Evolutionary conservation across 108 stramenopile species (phyloP), one percentile per base, ranked within the genome.

Genomic region (Fragilariopsis cylindrus): DNA sequence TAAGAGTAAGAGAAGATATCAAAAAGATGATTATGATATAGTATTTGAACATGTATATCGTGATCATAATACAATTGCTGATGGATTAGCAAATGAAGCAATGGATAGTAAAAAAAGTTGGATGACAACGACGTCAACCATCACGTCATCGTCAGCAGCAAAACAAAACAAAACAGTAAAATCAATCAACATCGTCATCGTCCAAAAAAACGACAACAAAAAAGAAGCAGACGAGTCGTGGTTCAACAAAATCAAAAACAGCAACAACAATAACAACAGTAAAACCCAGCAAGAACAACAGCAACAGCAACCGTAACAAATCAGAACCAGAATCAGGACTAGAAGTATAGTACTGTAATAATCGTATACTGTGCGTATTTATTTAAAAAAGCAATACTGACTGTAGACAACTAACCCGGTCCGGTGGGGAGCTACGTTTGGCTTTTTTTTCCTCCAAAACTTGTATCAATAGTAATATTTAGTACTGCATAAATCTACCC

Each of bases 71-170:
- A 71, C 66, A 56, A 65, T 81, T 16, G 94, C 94, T 5, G 94
- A 95, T 78, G 67, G 82, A 60, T 78, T 90, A 16, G 93, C 91
- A 43, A 94, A 94, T 67, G 85, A 85, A 65, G 93, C 93, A 21
- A 94, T 94, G 90, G 89, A 92, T 77, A 77, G 80, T 4, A 9
- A 69, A 46, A 64, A 57, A 46, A 85, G 83, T 47, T 88, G 85
- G 85, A 70, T 50, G 19, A 81, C 77, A 6, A 70, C 52, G 2
- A 62, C 66, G 12, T 30, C 50, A 4, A 46, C 48, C 44, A 3
- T 49, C 44, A 11, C 47, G 7, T 49, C 66, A 5, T 42, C 47
- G 44, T 67, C 66, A 5, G 13, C 7, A 15, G 56, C 11, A 15
- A 15, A 7, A 21, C 3, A 57, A 13, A 57, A 2, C 15, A 6